These are phyloP conservation scores for Pseudopyrenochaeta lycopersici DNA, from an alignment of 2,329 filamentous ascomycete genomes.

Conservation along the genomic window DNA sequence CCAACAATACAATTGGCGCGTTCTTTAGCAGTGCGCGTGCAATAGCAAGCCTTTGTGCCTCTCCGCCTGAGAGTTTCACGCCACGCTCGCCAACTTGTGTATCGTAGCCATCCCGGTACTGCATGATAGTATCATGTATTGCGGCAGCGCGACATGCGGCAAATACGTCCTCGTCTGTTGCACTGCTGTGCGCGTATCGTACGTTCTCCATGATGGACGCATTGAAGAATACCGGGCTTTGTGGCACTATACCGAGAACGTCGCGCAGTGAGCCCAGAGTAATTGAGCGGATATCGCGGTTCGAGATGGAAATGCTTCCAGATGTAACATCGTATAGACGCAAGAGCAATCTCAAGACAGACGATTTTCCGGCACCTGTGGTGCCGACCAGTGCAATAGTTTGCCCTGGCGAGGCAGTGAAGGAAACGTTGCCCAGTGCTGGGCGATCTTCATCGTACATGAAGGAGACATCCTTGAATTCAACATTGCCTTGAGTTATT, in stretches of 20 bases:
- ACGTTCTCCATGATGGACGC: constrained; percentile 62
- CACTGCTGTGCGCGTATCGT: constrained; percentile 1
- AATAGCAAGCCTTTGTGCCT: too few relatives aligned
- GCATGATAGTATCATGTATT: neutral
- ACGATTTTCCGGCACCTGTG: constrained; percentile 68
- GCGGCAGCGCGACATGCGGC: constrained; percentile 9
- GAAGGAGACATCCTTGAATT: constrained; percentile 62
- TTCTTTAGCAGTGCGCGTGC: too few relatives aligned
- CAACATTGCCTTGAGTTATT: constrained; percentile 56
- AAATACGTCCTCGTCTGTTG: constrained; percentile 1
- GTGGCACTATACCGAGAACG: constrained; percentile 68
- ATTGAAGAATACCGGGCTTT: constrained; percentile 70
- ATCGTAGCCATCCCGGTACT: too few relatives aligned
- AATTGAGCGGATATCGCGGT: constrained; percentile 65
- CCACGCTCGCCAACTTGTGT: too few relatives aligned
- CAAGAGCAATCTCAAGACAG: constrained; percentile 63
- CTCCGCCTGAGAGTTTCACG: too few relatives aligned
- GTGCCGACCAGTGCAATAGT: constrained; percentile 67
- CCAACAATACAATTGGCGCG: too few relatives aligned
- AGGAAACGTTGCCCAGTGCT: constrained; percentile 55
- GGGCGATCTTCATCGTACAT: constrained; percentile 54
- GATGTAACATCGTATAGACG: constrained; percentile 65
- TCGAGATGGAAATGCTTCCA: constrained; percentile 64
- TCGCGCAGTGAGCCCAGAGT: constrained; percentile 64
- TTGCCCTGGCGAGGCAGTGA: constrained; percentile 59